These are phyloP conservation scores for Monilinia vaccinii-corymbosi DNA, from an alignment of 2,329 filamentous ascomycete genomes.

Conservation along the genomic window DNA sequence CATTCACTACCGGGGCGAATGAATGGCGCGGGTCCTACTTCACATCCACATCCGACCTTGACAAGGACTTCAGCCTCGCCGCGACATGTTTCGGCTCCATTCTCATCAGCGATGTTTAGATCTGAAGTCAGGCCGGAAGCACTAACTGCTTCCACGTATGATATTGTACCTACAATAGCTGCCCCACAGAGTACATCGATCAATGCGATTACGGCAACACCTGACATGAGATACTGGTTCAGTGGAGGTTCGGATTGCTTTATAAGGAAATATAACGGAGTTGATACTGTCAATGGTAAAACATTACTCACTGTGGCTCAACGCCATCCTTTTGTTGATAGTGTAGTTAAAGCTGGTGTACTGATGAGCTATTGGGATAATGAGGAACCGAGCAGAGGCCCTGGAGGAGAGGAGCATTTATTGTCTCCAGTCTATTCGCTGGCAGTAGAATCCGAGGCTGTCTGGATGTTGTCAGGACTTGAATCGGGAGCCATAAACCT, in stretches of 20 bases:
- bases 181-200: constrained; percentile 93
- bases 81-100: constrained; percentile 26
- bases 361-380: constrained; percentile 98
- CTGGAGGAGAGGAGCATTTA: constrained; percentile 43
- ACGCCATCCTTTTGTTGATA: constrained; percentile 93
- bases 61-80: constrained; percentile 27
- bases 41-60: constrained; percentile 24
- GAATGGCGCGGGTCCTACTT: constrained; percentile 26
- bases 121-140: constrained; percentile 66
- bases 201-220: constrained; percentile 84
- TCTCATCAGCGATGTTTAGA: constrained; percentile 39
- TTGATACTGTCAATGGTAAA: constrained; percentile 90
- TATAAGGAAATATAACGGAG: constrained; percentile 93
- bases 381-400: constrained; percentile 55
- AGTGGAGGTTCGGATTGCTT: constrained; percentile 92
- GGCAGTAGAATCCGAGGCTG: constrained; percentile 77
- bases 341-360: constrained; percentile 89
- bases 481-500: constrained; percentile 90
- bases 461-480: constrained; percentile 86
- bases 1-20: constrained; percentile 17
- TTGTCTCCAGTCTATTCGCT: constrained; percentile 92
- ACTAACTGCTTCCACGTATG: constrained; percentile 73
- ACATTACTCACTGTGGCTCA: constrained; percentile 90
- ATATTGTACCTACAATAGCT: constrained; percentile 94
- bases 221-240: constrained; percentile 91